Evolutionary conservation across 305 asterid species (phyloP).

Genomic region (Fraxinus xanthoxyloides): DNA sequence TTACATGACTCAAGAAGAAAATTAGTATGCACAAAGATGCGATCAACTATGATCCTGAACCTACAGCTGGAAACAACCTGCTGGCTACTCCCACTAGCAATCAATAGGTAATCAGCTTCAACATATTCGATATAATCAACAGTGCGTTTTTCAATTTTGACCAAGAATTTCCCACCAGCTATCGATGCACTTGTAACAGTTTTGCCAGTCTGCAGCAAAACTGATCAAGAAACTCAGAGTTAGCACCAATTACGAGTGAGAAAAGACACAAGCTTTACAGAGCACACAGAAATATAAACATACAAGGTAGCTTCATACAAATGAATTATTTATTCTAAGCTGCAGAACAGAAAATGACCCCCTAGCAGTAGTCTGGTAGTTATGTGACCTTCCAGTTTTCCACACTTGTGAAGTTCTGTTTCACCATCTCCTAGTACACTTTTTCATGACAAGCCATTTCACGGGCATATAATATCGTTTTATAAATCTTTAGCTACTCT

Average conservation of each 20-base stretch:
- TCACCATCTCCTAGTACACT: background rate
- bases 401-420: background rate
- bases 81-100: conserved; percentile 89
- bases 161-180: conserved; percentile 50
- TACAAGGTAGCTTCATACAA: background rate
- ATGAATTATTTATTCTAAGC: background rate
- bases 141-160: conserved; percentile 73
- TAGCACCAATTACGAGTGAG: conserved; percentile 23
- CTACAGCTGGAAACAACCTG: conserved; percentile 52
- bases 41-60: conserved; percentile 17
- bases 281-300: conserved; percentile 2
- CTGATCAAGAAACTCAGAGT: conserved; percentile 41
- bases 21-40: conserved; percentile 15
- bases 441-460: background rate
- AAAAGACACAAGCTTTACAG: conserved; percentile 4
- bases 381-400: background rate
- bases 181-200: conserved; percentile 68
- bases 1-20: conserved; percentile 17
- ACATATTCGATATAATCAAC: conserved; percentile 51
- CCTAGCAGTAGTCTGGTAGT: background rate
- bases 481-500: background rate
- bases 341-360: background rate
- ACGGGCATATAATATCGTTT: background rate
- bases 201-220: conserved; percentile 73
- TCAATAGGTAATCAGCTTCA: conserved; percentile 68